Evolutionary conservation across 208 protist species (phyloP).

Genomic region (Trypanosoma congolense): DNA sequence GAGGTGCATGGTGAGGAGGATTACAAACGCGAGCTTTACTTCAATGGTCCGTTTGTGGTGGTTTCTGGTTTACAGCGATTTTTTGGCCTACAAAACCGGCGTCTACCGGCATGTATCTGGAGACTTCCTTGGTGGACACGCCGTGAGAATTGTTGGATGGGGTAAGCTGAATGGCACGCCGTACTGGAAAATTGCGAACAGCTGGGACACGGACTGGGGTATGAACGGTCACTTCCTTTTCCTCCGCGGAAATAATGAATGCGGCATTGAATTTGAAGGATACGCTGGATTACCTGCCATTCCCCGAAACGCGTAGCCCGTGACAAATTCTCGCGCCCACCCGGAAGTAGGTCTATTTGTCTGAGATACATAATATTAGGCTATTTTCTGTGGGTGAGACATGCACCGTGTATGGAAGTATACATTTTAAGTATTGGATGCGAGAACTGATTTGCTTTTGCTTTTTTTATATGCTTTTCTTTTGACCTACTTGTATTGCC

Average conservation of each 20-base stretch:
- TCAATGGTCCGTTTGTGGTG: slow-evolving; percentile 83
- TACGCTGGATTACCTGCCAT: too few relatives aligned
- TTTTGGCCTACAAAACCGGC: slow-evolving; percentile 83
- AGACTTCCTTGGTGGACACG: slow-evolving; percentile 69
- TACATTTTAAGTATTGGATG: too few relatives aligned
- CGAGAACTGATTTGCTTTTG: too few relatives aligned
- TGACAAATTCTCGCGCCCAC: too few relatives aligned
- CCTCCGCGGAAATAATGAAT: slow-evolving; percentile 66
- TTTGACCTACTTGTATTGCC: too few relatives aligned
- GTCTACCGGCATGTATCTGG: slow-evolving; percentile 85
- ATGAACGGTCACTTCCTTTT: slow-evolving; percentile 85
- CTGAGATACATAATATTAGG: too few relatives aligned
- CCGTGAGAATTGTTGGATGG: slow-evolving; percentile 86
- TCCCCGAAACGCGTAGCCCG: too few relatives aligned
- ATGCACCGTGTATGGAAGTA: too few relatives aligned
- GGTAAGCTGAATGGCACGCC: slow-evolving; percentile 52
- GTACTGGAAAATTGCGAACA: slow-evolving; percentile 92
- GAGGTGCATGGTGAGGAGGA: slow-evolving; percentile 40
- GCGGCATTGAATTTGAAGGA: slow-evolving; percentile 67
- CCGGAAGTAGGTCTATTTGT: too few relatives aligned
- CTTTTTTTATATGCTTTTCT: too few relatives aligned
- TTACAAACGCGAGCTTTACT: slow-evolving; percentile 83
- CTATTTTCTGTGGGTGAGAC: too few relatives aligned
- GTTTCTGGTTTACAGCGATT: slow-evolving; percentile 89
- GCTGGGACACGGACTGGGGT: slow-evolving; percentile 87